Base-by-base conservation (phyloP, 306 rosid species). In the Urtica urens region DNA sequence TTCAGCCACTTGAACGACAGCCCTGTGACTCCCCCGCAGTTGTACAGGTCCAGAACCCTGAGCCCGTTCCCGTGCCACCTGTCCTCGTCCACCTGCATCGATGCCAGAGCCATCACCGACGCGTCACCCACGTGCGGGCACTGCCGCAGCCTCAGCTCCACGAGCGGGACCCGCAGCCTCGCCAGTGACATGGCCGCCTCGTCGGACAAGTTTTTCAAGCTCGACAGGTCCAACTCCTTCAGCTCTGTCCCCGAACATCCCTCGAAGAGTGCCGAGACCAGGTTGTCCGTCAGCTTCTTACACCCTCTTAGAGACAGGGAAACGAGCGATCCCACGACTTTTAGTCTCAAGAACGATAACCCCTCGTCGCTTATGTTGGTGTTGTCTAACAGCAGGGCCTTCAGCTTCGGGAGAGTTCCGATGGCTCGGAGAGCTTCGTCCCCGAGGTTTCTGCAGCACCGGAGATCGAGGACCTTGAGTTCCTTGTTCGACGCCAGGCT, bases 281-380 rank as follows among this genome's bases (percentile, higher is more conserved):
- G 79, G 73, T 84, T 90, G 79, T 84, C 93, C 2, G 95, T 81
- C 26, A 90, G 87, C 51, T 76, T 85, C 75, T 66, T 84, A 80
- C 97, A 90, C 19, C 97, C 92, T 69, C 95, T 71, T 39, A 90
- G 78, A 39, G 95, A 90, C 69, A 90, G 58, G 4, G 82, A 59
- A 57, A 70, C 60, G 23, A 90, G 67, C 27, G 94, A 79, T 45
- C 60, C 56, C 14, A 77, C 69, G 53, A 81, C 86, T 46, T 59
- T 48, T 18, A 82, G 74, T 35, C 78, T 72, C 58, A 81, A 65
- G 74, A 56, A 72, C 50, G 78, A 64, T 66, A 90, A 79, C 51
- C 97, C 97, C 11, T 48, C 53, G 63, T 85, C 97, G 17, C 69
- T 70, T 40, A 81, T 73, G 69, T 85, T 92, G 53, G 94, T 70